These are phyloP conservation scores for Aspergillus hancockii DNA, from an alignment of 495 filamentous ascomycete genomes.

Conservation along the genomic window DNA sequence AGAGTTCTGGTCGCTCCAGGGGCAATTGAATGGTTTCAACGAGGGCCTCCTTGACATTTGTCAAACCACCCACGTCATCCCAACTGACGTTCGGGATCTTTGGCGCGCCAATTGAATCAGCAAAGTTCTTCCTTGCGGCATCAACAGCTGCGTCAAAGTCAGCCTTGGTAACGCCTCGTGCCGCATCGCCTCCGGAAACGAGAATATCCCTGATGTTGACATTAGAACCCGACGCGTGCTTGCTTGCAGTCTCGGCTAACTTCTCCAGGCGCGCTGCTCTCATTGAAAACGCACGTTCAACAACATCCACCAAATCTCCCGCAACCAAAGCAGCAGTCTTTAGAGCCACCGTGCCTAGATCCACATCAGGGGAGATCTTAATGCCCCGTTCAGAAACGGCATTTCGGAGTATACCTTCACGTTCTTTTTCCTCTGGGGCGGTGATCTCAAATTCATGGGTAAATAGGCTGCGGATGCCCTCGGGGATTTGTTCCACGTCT, in stretches of 20 bases:
- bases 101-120: constrained; percentile 93
- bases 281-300: constrained; percentile 82
- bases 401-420: constrained; percentile 79
- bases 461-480: constrained; percentile 85
- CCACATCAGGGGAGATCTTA: constrained; percentile 73
- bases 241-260: constrained; percentile 53
- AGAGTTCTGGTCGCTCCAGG: constrained; percentile 88
- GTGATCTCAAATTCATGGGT: constrained; percentile 94
- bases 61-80: constrained; percentile 93
- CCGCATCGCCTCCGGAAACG: constrained; percentile 82
- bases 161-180: constrained; percentile 73
- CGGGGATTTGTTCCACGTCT: constrained; percentile 89
- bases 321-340: constrained; percentile 97
- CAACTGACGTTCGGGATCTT: constrained; percentile 97
- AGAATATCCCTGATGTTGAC: constrained; percentile 79
- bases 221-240: constrained; percentile 33
- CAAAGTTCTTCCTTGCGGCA: constrained; percentile 93
- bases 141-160: constrained; percentile 93
- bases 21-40: constrained; percentile 96
- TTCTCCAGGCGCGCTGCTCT: constrained; percentile 69
- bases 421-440: constrained; percentile 89
- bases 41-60: constrained; percentile 92
- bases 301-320: constrained; percentile 90
- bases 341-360: constrained; percentile 77
- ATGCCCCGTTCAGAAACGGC: constrained; percentile 76